phyloP scores from a whole-genome alignment of 495 filamentous ascomycete species.

The Parathielavia hyrcaniae region DNA sequence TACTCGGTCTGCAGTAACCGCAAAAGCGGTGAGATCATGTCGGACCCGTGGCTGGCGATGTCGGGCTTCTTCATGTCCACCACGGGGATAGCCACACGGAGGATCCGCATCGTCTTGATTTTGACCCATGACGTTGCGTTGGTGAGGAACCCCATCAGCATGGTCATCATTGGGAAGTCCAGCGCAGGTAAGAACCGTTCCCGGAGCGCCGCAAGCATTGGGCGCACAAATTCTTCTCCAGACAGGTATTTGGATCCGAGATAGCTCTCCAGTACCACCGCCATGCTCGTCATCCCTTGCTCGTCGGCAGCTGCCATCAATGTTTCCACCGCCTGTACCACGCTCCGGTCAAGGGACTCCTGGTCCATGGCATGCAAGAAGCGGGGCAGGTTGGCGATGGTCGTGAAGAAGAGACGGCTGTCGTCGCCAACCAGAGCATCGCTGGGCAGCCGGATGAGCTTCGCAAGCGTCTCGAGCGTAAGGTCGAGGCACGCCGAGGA shows the following conservation, averaged over 20 bases:
- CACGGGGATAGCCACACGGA: conserved; percentile 77
- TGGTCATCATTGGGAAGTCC: conserved; percentile 78
- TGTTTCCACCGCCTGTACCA: conserved; percentile 56
- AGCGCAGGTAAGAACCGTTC: conserved; percentile 74
- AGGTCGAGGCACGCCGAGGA: conserved; percentile 74
- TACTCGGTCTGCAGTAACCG: conserved; percentile 88
- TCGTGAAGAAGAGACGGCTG: conserved; percentile 71
- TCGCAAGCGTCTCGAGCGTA: conserved; percentile 71
- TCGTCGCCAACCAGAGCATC: conserved; percentile 76
- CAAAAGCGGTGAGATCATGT: conserved; percentile 89
- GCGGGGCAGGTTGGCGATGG: conserved; percentile 83
- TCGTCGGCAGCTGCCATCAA: conserved; percentile 67
- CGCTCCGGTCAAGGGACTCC: conserved; percentile 46
- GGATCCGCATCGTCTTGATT: conserved; percentile 80
- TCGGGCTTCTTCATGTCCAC: conserved; percentile 91
- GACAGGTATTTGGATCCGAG: conserved; percentile 61
- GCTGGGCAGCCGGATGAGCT: conserved; percentile 70
- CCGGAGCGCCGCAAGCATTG: conserved; percentile 68
- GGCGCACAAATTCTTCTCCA: conserved; percentile 68
- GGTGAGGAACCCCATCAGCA: conserved; percentile 85
- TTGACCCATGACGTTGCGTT: conserved; percentile 87
- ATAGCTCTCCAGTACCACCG: conserved; percentile 60
- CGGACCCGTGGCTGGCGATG: conserved; percentile 84
- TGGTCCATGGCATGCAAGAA: conserved; percentile 77
- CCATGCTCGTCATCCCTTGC: conserved; percentile 54